These are phyloP conservation scores for Citrus glauca DNA, from an alignment of 345 rosid species.

Conservation along the genomic window DNA sequence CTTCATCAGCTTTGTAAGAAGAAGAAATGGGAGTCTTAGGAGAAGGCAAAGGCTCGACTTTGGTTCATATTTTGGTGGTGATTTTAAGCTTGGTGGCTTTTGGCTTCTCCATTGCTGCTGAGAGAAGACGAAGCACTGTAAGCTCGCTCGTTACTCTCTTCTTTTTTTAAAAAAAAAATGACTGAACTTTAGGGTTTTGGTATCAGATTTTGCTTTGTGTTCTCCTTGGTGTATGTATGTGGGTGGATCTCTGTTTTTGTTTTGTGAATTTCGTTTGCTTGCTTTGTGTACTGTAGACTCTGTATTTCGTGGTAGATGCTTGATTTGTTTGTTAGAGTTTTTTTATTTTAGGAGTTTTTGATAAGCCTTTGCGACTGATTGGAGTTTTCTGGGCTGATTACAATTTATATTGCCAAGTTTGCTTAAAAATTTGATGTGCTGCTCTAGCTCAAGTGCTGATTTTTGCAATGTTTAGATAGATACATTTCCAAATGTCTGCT, in stretches of 20 bases:
- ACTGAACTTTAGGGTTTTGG: not conserved
- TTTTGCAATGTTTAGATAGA: not conserved
- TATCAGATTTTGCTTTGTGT: not conserved
- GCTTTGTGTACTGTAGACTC: not conserved
- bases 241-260: slow-evolving; percentile 6
- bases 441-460: not conserved
- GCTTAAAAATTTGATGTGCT: not conserved
- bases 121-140: slow-evolving; percentile 85
- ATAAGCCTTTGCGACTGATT: not conserved
- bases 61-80: slow-evolving; percentile 70
- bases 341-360: not conserved
- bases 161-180: not conserved
- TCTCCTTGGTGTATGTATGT: not conserved
- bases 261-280: not conserved
- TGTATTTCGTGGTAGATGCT: not conserved
- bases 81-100: slow-evolving; percentile 84
- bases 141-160: not conserved
- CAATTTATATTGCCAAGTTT: not conserved
- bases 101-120: slow-evolving; percentile 92
- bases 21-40: slow-evolving; percentile 32
- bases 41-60: slow-evolving; percentile 61
- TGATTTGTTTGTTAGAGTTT: not conserved
- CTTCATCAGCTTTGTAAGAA: not conserved
- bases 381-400: not conserved
- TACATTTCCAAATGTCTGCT: not conserved